Percentiles rank a stretch among this genome's conserved stretches.
These are phyloP conservation scores for Porcisia deanei DNA, from an alignment of 208 protist species.

Conservation along the genomic window DNA sequence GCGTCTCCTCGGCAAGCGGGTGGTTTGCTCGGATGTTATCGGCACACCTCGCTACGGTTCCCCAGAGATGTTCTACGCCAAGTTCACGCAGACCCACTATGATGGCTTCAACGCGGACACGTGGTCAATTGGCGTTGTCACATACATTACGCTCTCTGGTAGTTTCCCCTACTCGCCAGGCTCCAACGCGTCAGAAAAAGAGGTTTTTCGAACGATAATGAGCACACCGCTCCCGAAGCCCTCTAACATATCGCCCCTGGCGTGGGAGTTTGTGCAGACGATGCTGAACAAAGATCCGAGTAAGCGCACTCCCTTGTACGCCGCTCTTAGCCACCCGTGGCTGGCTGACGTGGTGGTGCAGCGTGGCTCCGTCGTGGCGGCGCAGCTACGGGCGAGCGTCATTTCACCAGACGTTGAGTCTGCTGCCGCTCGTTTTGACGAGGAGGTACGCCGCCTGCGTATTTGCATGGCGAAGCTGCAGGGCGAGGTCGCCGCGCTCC, in stretches of 20 bases:
- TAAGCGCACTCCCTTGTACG: constrained; percentile 85
- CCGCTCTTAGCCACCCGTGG: constrained; percentile 90
- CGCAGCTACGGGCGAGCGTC: constrained; percentile 46
- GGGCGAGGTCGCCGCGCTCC: constrained; percentile 61
- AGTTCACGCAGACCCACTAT: constrained; percentile 93
- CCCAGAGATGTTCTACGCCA: constrained; percentile 92
- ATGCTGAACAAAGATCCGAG: constrained; percentile 92
- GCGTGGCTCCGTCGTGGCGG: constrained; percentile 73
- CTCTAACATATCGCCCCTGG: constrained; percentile 55
- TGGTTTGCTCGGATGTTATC: constrained; percentile 90
- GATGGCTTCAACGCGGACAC: constrained; percentile 95
- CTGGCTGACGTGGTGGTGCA: constrained; percentile 73
- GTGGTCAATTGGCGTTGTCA: constrained; percentile 96
- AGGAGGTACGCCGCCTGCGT: constrained; percentile 70
- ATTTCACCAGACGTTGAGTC: constrained; percentile 54
- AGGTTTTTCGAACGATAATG: constrained; percentile 92
- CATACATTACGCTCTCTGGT: constrained; percentile 97
- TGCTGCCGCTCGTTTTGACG: constrained; percentile 74
- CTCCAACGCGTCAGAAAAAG: constrained; percentile 85
- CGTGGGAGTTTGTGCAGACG: constrained; percentile 75
- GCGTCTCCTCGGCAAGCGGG: constrained; percentile 75
- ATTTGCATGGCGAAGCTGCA: constrained; percentile 77
- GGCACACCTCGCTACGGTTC: constrained; percentile 91
- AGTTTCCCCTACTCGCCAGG: constrained; percentile 95
- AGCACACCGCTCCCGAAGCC: constrained; percentile 83